A percentile compares a stretch with the other conserved stretches of the same genome.
phyloP scores from a whole-genome alignment of 1,139 yeast genomes.

The Magnusiomyces tetraspermus region DNA sequence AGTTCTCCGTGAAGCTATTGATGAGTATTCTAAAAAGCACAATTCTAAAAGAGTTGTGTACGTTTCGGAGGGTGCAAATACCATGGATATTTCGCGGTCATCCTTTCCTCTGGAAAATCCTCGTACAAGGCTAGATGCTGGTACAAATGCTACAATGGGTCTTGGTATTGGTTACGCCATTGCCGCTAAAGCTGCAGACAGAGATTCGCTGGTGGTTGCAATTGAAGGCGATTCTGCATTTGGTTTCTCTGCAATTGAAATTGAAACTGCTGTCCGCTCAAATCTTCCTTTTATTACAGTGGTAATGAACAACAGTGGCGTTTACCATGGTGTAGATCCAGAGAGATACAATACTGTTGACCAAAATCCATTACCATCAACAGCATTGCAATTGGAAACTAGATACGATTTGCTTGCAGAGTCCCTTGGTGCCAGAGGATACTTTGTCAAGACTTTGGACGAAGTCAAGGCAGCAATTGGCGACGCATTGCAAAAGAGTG shows the following conservation, averaged over 20 bases:
- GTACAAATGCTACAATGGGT: constrained; percentile 68
- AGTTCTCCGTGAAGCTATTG: constrained; percentile 36
- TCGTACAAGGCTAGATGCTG: constrained; percentile 51
- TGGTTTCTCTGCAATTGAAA: constrained; percentile 57
- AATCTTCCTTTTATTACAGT: constrained; percentile 45
- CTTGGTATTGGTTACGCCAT: constrained; percentile 58
- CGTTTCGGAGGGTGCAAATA: constrained; percentile 59
- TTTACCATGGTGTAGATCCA: constrained; percentile 49
- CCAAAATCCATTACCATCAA: constrained; percentile 39
- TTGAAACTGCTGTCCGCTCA: constrained; percentile 52
- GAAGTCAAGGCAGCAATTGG: constrained; percentile 36
- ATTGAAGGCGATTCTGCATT: constrained; percentile 66
- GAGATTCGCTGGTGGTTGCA: constrained; percentile 42
- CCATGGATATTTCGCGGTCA: constrained; percentile 58
- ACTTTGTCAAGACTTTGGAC: constrained; percentile 34
- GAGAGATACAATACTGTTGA: constrained; percentile 24
- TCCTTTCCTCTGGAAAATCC: constrained; percentile 48
- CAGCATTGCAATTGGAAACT: constrained; percentile 47
- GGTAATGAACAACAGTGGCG: constrained; percentile 60
- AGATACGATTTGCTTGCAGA: constrained; percentile 45
- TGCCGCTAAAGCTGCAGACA: constrained; percentile 45
- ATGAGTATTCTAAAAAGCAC: constrained; percentile 20
- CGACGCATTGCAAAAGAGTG: constrained; percentile 33
- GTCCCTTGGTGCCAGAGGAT: constrained; percentile 49
- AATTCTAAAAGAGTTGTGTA: constrained; percentile 31